Evolutionary conservation across 2,329 filamentous ascomycete species (phyloP), one percentile per base, ranked within the genome.

Genomic region (Arthrobotrys megalospora): DNA sequence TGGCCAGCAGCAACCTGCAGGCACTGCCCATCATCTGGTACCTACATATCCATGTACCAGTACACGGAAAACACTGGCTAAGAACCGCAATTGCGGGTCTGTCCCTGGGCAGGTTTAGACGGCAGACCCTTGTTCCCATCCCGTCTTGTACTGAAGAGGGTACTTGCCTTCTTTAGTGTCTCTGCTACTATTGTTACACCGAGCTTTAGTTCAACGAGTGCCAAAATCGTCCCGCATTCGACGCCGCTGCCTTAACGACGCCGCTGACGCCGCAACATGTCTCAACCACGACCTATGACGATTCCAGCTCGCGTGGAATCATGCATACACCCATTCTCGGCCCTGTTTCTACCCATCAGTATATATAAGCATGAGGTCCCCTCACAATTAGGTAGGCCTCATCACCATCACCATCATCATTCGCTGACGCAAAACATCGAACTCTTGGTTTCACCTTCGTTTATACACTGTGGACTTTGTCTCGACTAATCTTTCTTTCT

Each of bases 221-320:
- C 48, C 60, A 53, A 65, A 66, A 52, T 50, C 60, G 38, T 66
- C 62, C 69, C 73, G 73, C 73, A 77, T 77, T 66, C 43, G 8
- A 70, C 48, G 66, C 73, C 69, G 58, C 73, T 68, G 48, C 48
- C 50, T 63, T 60, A 62, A 67, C 50, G 43, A 68, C 73, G 73
- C 73, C 73, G 73, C 73, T 77, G 73, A 77, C 73, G 73, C 73
- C 66, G 66, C 73, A 71, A 77, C 64, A 58, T 71, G 73, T 71
- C 66, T 77, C 65, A 69, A 66, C 41, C 36, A 41, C 32, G 41
- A 66, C 60, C 43, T 58, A 43, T 58, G 52, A 55, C 47, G 70
- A 48, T 55, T 50, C 53, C 43, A 36, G 47, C 53, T 60, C 28
- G 65, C 12, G 60, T 50, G 60, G 53, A 38, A 66, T 55, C 73